These are phyloP conservation scores for Tuber magnatum DNA, from an alignment of 495 filamentous ascomycete genomes.

Conservation along the genomic window DNA sequence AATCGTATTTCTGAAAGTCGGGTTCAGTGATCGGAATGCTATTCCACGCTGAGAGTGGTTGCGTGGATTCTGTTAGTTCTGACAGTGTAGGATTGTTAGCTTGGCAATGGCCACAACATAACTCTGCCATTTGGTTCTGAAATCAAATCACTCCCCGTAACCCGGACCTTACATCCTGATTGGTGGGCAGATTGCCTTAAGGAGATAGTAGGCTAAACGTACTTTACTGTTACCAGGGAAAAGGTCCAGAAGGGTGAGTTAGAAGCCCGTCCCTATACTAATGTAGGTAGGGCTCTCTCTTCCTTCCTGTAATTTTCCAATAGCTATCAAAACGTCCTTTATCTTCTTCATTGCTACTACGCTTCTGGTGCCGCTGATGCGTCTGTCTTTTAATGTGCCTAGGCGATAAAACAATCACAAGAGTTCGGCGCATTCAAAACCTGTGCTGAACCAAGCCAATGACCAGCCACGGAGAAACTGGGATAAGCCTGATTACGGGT, in stretches of 20 bases:
- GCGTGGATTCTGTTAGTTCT: neutral
- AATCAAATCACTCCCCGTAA: neutral
- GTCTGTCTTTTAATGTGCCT: neutral
- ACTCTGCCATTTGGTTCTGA: neutral
- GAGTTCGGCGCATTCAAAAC: neutral
- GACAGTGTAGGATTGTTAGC: neutral
- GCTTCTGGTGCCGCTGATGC: neutral
- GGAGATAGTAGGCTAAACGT: neutral
- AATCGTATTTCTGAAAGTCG: neutral
- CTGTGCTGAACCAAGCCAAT: neutral
- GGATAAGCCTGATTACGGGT: neutral
- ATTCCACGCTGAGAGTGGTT: neutral
- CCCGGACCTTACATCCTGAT: neutral
- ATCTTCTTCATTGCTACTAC: neutral
- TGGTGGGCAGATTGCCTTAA: neutral
- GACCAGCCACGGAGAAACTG: neutral
- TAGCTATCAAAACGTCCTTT: neutral
- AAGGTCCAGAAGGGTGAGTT: neutral
- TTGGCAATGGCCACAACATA: neutral
- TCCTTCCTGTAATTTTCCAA: neutral
- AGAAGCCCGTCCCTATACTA: neutral
- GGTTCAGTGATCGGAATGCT: neutral
- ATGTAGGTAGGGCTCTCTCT: neutral
- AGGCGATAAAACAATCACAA: neutral
- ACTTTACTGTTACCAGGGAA: neutral